Conservation (phyloP, 257 asterid genomes). For the Perilla frutescens region DNA sequence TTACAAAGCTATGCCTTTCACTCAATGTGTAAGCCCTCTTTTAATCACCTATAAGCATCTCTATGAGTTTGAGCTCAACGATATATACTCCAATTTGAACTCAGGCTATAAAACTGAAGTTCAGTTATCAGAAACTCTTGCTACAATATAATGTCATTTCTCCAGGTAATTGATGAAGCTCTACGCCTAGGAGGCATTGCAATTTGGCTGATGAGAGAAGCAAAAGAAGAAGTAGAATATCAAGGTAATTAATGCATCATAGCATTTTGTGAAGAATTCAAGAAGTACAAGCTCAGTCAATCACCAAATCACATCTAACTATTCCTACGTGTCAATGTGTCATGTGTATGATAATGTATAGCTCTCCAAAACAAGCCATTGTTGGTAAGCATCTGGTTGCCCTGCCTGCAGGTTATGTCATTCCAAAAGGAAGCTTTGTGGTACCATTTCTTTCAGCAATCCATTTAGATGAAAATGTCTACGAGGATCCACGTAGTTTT, state of each 20-base stretch:
- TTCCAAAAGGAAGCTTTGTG: conserved; percentile 87
- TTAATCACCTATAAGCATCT: background rate
- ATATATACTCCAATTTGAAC: background rate
- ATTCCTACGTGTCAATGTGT: background rate
- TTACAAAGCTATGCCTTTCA: conserved; percentile 82
- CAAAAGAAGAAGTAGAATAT: conserved; percentile 67
- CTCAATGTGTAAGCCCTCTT: conserved; percentile 74
- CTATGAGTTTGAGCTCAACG: background rate
- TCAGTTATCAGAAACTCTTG: background rate
- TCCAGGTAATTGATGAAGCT: conserved; percentile 86
- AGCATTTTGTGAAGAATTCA: background rate
- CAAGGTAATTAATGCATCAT: conserved; percentile 48
- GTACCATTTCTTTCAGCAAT: conserved; percentile 93
- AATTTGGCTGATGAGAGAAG: conserved; percentile 95
- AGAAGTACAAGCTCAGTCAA: background rate
- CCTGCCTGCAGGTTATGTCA: conserved; percentile 62
- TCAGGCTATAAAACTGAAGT: background rate
- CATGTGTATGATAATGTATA: background rate
- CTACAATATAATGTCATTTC: background rate
- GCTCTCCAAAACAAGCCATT: background rate
- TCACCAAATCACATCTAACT: background rate
- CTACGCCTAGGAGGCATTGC: conserved; percentile 91
- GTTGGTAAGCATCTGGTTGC: background rate
- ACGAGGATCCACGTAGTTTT: conserved; percentile 66
- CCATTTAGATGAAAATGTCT: conserved; percentile 65